Conservation (phyloP, 2,329 filamentous ascomycete genomes). For the Ramularia endophylla region DNA sequence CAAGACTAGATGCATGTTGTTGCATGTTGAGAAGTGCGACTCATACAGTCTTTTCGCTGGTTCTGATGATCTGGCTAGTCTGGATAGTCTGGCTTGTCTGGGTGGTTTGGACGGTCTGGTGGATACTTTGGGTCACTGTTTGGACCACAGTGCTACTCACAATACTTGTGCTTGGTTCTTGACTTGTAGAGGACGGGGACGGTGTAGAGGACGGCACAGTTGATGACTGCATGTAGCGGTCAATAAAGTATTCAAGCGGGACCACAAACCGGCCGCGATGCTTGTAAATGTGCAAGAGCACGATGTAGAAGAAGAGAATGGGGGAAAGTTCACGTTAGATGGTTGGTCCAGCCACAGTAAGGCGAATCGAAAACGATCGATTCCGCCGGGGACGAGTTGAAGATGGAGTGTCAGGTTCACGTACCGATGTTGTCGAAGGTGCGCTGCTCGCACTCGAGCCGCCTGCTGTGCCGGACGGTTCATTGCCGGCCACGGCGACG, state of each 20-base stretch:
- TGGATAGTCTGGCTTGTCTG: too few relatives aligned
- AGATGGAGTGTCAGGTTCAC: conserved; percentile 2
- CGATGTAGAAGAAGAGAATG: not conserved
- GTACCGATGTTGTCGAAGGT: conserved; percentile 1
- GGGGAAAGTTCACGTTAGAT: conserved; percentile 2
- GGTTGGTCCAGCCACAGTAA: too few relatives aligned
- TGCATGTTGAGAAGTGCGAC: conserved; percentile 20
- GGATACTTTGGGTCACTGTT: conserved; percentile 22
- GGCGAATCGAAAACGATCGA: not conserved
- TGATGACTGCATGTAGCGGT: conserved; percentile 12
- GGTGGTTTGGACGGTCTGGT: not conserved
- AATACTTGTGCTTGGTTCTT: conserved; percentile 23
- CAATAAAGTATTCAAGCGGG: conserved; percentile 9
- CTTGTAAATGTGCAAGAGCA: conserved; percentile 1
- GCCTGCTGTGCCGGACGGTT: conserved; percentile 54
- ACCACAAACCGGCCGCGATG: not conserved
- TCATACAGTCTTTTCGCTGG: conserved; percentile 20
- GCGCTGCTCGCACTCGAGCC: conserved; percentile 21
- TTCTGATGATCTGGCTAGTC: too few relatives aligned
- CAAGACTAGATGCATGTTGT: too few relatives aligned
- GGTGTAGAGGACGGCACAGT: conserved; percentile 16
- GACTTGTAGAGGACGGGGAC: conserved; percentile 13
- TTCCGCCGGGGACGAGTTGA: conserved; percentile 7
- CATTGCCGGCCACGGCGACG: conserved; percentile 47
- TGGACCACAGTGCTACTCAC: conserved; percentile 23